Evolutionary conservation across 768 basidiomycete species (phyloP).

Genomic region (Suillus bovinus): DNA sequence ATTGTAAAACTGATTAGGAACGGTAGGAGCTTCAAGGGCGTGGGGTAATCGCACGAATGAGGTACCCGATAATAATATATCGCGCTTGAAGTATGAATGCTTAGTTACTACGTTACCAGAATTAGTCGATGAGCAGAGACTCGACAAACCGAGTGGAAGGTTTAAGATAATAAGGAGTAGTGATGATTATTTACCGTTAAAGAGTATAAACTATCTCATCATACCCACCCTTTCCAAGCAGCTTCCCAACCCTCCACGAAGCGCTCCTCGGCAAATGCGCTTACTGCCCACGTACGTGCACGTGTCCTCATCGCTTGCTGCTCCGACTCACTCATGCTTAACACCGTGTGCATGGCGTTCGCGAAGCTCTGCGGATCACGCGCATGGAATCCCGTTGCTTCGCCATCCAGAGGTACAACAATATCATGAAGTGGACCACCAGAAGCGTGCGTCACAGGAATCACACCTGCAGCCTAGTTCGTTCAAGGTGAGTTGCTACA

Average conservation of each 20-base stretch:
- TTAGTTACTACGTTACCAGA: no score
- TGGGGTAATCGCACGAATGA: no score
- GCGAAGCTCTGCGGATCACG: constrained; percentile 65
- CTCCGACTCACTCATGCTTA: constrained; percentile 55
- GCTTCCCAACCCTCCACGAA: constrained; percentile 78
- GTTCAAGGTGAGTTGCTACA: constrained; percentile 15
- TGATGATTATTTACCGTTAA: not conserved
- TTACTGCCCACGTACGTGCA: constrained; percentile 69
- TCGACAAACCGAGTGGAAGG: no score
- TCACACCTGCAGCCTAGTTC: constrained; percentile 87
- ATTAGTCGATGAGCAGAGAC: no score
- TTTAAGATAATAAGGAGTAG: not conserved
- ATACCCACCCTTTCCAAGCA: constrained; percentile 50
- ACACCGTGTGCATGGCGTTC: constrained; percentile 57
- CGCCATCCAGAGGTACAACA: constrained; percentile 72
- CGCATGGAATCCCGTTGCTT: constrained; percentile 86
- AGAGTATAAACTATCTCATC: not conserved
- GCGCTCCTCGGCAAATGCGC: constrained; percentile 72
- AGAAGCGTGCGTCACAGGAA: constrained; percentile 90
- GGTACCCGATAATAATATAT: no score
- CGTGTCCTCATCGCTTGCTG: constrained; percentile 64
- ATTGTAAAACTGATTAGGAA: no score
- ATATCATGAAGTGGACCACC: constrained; percentile 93
- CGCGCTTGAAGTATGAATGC: no score
- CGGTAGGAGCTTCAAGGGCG: no score